These are phyloP conservation scores for Malbranchea zuffiana DNA, from an alignment of 2,329 filamentous ascomycete species.

Conservation along the genomic window DNA sequence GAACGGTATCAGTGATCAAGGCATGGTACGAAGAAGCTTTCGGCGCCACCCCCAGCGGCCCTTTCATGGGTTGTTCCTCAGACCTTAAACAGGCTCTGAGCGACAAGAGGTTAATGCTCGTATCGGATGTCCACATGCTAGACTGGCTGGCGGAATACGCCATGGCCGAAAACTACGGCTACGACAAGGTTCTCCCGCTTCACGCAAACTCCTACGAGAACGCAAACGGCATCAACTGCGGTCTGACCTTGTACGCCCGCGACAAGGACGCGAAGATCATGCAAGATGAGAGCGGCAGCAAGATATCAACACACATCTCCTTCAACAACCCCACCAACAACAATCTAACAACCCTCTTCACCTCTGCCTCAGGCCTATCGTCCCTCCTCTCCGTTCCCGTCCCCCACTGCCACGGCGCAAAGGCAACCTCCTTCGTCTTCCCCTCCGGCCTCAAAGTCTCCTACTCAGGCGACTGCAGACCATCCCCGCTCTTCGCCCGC, in stretches of 20 bases:
- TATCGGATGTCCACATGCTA: slow-evolving; percentile 61
- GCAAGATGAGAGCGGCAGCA: slow-evolving; percentile 5
- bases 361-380: slow-evolving; percentile 49
- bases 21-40: slow-evolving; percentile 61
- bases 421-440: slow-evolving; percentile 68
- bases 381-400: slow-evolving; percentile 59
- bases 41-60: slow-evolving; percentile 23
- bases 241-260: slow-evolving; percentile 10
- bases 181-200: slow-evolving; percentile 45
- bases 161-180: slow-evolving; percentile 65
- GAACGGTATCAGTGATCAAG: slow-evolving; percentile 66
- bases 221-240: slow-evolving; percentile 14
- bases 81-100: slow-evolving; percentile 29
- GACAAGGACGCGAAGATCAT: slow-evolving; percentile 6
- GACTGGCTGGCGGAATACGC: slow-evolving; percentile 70
- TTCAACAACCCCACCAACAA: slow-evolving; percentile 19
- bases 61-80: slow-evolving; percentile 31
- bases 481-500: slow-evolving; percentile 55
- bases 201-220: slow-evolving; percentile 28
- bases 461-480: slow-evolving; percentile 90
- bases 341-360: slow-evolving; percentile 30
- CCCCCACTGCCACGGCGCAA: slow-evolving; percentile 66
- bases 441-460: slow-evolving; percentile 72
- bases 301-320: slow-evolving; percentile 17
- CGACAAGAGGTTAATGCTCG: slow-evolving; percentile 48